Evolutionary conservation across 306 rosid genomes (phyloP), one percentile per base, ranked within the genome.

Genomic region (Dicorynia guianensis): DNA sequence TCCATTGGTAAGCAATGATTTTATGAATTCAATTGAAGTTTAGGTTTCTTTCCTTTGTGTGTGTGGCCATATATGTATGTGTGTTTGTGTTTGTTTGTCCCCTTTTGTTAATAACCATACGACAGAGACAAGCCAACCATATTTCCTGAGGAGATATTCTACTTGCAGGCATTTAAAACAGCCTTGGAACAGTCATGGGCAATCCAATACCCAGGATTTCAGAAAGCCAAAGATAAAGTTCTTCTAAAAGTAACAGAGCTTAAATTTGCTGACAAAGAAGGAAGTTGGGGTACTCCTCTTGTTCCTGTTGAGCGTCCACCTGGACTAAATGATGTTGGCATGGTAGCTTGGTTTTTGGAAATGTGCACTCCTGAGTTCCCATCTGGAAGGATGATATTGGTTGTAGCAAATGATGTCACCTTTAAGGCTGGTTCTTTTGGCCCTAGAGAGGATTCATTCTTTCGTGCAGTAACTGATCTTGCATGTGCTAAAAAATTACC

Each of bases 371-470:
- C 97, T 5, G 98, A 95, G 68, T 95, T 92, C 72, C 93, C 97
- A 73, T 87, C 96, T 75, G 97, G 97, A 82, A 95, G 98, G 84
- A 89, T 82, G 48, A 90, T 95, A 82, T 71, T 95, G 83, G 82
- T 95, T 79, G 92, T 92, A 56, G 59, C 97, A 71, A 95, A 95
- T 63, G 98, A 95, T 72, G 98, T 95, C 69, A 95, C 98, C 76
- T 95, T 85, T 87, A 89, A 82, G 84, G 98, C 97, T 33, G 98
- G 98, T 80, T 95, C 98, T 72, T 95, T 95, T 83, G 97, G 98
- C 72, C 98, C 97, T 38, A 89, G 80, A 79, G 98, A 95, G 89
- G 97, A 95, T 63, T 96, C 97, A 19, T 95, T 92, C 89, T 95
- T 92, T 76, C 91, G 81, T 70, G 98, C 96, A 17, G 92, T 95